phyloP scores from a whole-genome alignment of 169 alveolate species.

The Plasmodium fragile region DNA sequence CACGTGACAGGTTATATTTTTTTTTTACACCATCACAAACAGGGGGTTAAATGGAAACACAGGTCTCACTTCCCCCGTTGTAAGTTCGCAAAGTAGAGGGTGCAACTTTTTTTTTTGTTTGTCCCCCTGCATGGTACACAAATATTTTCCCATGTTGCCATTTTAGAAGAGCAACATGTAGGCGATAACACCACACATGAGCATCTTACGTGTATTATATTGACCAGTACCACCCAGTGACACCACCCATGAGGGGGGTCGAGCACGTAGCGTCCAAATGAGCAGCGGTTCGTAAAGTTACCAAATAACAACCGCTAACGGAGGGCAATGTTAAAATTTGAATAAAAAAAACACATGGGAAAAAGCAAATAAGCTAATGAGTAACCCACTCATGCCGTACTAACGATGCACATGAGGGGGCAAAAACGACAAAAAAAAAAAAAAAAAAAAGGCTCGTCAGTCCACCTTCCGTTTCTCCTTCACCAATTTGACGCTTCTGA shows the following conservation, averaged over 20 bases:
- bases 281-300: not conserved
- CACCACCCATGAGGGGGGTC: not conserved
- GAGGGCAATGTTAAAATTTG: not conserved
- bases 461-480: conserved; percentile 9
- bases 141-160: not conserved
- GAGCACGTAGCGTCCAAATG: no score
- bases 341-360: not conserved
- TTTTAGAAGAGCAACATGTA: not conserved
- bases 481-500: not conserved
- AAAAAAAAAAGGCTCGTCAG: not conserved
- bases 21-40: not conserved
- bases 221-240: not conserved
- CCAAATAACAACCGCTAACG: not conserved
- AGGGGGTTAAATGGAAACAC: not conserved
- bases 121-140: not conserved
- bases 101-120: not conserved
- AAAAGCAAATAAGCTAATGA: not conserved
- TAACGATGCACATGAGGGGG: not conserved
- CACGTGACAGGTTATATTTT: not conserved
- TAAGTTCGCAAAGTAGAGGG: not conserved
- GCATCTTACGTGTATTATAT: not conserved
- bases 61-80: not conserved
- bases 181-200: not conserved
- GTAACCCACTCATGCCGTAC: not conserved
- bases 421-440: not conserved